Base-by-base conservation (phyloP, 1,139 yeast species). In the Waltiozyma sp. region DNA sequence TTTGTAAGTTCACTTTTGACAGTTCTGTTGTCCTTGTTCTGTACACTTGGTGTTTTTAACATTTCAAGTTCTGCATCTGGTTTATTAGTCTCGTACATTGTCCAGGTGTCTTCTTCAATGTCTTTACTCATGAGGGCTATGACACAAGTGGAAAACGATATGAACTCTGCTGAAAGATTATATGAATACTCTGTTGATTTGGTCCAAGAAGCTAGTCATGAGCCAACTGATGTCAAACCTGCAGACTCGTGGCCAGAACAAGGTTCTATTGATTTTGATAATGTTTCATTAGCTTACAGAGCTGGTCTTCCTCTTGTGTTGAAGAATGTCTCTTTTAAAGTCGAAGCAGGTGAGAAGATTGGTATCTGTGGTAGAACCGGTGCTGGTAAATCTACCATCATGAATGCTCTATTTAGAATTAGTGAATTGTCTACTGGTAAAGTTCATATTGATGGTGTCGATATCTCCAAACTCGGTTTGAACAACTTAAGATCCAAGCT, bases 291-390 rank as follows among this genome's bases (percentile, higher is more conserved):
- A 68, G 65, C 75, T 7, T 85, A 85, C 59, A 73, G 89, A 54
- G 76, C 76, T 4, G 79, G 72, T 1, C 65, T 83, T 38, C 93
- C 94, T 1, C 63, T 70, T 28, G 91, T 81, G 7, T 65, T 77
- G 57, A 73, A 70, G 45, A 56, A 69, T 49, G 59, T 76, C 39
- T 57, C 60, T 37, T 57, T 76, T 38, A 52, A 57, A 4, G 64
- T 82, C 26, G 60, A 65, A 14, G 70, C 77, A 1, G 72, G 75
- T 15, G 78, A 79, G 57, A 80, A 79, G 56, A 69, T 81, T 47
- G 89, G 89, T 40, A 77, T 82, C 46, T 79, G 86, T 62, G 91
- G 91, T 21, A 72, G 89, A 53, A 82, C 89, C 1, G 91, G 91
- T 46, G 88, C 89, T 10, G 89, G 89, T 39, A 82, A 82, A 59